phyloP scores from a whole-genome alignment of 1,139 yeast species.

The Sugiyamaella neomexicana region DNA sequence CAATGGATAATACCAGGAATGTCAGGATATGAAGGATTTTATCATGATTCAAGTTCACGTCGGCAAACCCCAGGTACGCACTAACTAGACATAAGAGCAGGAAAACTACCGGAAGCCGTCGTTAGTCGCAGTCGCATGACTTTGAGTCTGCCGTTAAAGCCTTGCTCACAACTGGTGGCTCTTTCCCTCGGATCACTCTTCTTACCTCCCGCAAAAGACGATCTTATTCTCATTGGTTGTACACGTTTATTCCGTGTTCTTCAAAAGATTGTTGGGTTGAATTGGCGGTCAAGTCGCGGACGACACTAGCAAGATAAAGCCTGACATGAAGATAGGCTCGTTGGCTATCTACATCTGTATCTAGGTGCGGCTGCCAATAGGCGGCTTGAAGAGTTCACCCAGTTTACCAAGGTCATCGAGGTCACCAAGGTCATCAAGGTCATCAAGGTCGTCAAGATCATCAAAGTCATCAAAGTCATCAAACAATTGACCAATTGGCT shows the following conservation, averaged over 20 bases:
- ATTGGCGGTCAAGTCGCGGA: neutral
- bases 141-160: too few species aligned
- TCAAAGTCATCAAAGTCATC: too few species aligned
- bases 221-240: constrained; percentile 22
- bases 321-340: too few species aligned
- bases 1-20: constrained; percentile 52
- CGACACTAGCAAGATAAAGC: neutral
- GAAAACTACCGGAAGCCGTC: constrained; percentile 35
- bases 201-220: constrained; percentile 24
- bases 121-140: neutral
- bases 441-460: too few species aligned
- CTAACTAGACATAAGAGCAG: constrained; percentile 32
- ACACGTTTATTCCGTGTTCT: neutral
- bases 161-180: too few species aligned
- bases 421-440: too few species aligned
- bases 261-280: neutral
- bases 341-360: too few species aligned
- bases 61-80: constrained; percentile 53
- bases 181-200: neutral
- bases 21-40: constrained; percentile 53
- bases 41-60: constrained; percentile 51
- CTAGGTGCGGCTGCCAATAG: too few species aligned
- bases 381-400: too few species aligned
- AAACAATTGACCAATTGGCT: too few species aligned
- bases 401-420: too few species aligned